Percentiles rank a stretch among this genome's conserved stretches.
Conservation (phyloP, 2,329 filamentous ascomycete genomes). For the Ceratocystiopsis sp. region DNA sequence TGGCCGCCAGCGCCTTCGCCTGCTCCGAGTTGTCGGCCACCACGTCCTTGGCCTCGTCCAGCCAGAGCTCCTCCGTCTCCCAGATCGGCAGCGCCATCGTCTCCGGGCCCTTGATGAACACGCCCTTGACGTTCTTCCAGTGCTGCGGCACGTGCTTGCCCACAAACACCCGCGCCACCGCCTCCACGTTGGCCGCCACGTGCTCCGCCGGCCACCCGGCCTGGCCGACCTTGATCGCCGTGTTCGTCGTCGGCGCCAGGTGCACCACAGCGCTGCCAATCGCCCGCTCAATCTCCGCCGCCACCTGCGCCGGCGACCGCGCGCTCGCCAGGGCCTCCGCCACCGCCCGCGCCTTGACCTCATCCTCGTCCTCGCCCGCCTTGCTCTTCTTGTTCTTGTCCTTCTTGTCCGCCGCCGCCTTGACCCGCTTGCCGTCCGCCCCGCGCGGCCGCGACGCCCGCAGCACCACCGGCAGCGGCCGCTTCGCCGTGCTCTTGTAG, state of each 20-base stretch:
- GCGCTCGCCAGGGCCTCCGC: slow-evolving; percentile 21
- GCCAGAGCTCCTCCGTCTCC: slow-evolving; percentile 83
- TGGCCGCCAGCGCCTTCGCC: slow-evolving; percentile 24
- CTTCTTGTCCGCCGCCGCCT: slow-evolving; percentile 30
- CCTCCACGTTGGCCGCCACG: slow-evolving; percentile 63
- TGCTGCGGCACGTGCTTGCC: slow-evolving; percentile 70
- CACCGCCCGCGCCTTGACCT: slow-evolving; percentile 55
- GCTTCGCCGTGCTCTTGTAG: slow-evolving; percentile 67
- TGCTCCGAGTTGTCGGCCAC: slow-evolving; percentile 36
- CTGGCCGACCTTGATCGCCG: slow-evolving; percentile 62
- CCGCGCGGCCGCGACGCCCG: slow-evolving; percentile 42
- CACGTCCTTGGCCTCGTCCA: slow-evolving; percentile 55
- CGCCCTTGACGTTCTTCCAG: slow-evolving; percentile 68
- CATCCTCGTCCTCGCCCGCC: slow-evolving; percentile 68
- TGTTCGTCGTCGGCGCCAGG: slow-evolving; percentile 62
- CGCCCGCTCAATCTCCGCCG: slow-evolving; percentile 65
- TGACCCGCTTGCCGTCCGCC: slow-evolving; percentile 39
- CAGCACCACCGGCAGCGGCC: slow-evolving; percentile 70
- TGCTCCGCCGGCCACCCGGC: slow-evolving; percentile 59
- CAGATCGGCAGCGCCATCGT: slow-evolving; percentile 87
- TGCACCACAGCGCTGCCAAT: slow-evolving; percentile 63
- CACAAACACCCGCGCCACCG: slow-evolving; percentile 50
- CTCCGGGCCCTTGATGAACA: slow-evolving; percentile 83
- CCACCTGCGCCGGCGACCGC: slow-evolving; percentile 48
- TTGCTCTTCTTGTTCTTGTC: slow-evolving; percentile 26